These are phyloP conservation scores for Phytophthora cactorum DNA, from an alignment of 352 stramenopile genomes.

Conservation along the genomic window DNA sequence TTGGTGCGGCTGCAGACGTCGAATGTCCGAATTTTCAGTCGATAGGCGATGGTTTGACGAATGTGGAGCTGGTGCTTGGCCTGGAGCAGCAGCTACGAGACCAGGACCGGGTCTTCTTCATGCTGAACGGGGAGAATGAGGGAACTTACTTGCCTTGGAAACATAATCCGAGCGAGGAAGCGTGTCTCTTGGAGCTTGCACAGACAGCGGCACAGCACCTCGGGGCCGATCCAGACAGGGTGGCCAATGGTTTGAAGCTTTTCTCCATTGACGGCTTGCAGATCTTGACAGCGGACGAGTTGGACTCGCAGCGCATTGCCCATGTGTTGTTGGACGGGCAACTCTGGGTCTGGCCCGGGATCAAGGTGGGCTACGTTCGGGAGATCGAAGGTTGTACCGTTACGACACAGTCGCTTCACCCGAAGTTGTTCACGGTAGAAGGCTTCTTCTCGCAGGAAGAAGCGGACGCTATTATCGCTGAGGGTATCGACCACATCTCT, in stretches of 20 bases:
- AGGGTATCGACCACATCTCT: constrained; percentile 52
- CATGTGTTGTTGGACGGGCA: constrained; percentile 75
- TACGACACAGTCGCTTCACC: constrained; percentile 65
- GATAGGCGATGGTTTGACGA: constrained; percentile 31
- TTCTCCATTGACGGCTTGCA: constrained; percentile 59
- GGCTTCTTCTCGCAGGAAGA: constrained; percentile 68
- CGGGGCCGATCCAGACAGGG: constrained; percentile 49
- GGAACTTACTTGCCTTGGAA: constrained; percentile 54
- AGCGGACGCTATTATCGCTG: constrained; percentile 56
- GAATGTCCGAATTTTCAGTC: constrained; percentile 41
- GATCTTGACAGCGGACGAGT: constrained; percentile 44
- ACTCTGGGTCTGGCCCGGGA: constrained; percentile 80
- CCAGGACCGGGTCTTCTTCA: constrained; percentile 58
- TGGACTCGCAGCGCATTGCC: constrained; percentile 52
- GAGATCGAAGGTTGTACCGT: constrained; percentile 57
- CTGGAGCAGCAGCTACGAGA: constrained; percentile 38
- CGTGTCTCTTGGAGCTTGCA: constrained; percentile 59
- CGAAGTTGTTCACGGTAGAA: constrained; percentile 72
- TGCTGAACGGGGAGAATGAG: constrained; percentile 74
- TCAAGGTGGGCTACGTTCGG: constrained; percentile 69
- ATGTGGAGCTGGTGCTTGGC: constrained; percentile 47
- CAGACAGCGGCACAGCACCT: constrained; percentile 41
- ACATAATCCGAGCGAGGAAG: constrained; percentile 19
- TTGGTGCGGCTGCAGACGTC: not conserved
- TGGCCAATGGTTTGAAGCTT: constrained; percentile 64